A percentile compares a stretch with the other conserved stretches of the same genome.
phyloP scores from a whole-genome alignment of 1,284 basidiomycete genomes.

The Pseudomicrostroma phylloplanum region DNA sequence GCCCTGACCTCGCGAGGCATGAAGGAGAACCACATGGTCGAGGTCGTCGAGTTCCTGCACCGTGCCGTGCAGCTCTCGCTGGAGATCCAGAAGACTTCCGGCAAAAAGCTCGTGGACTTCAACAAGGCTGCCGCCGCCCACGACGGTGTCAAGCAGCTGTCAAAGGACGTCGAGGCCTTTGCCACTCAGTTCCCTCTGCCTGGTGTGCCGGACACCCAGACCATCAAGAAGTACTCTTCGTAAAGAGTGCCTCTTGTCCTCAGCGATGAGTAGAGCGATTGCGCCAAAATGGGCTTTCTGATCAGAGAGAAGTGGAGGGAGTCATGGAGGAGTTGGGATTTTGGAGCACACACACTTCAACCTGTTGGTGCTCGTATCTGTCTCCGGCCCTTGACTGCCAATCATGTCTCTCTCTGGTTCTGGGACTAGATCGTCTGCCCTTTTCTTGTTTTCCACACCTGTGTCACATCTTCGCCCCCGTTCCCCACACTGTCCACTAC shows the following conservation, averaged over 20 bases:
- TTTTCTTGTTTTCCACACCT: no score
- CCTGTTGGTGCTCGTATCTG: no score
- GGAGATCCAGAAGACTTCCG: slow-evolving; percentile 77
- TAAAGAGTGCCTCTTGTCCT: slow-evolving; percentile 11
- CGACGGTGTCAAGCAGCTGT: slow-evolving; percentile 68
- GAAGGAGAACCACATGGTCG: slow-evolving; percentile 72
- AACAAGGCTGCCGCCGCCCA: slow-evolving; percentile 68
- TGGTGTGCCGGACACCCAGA: slow-evolving; percentile 65
- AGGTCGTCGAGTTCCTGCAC: slow-evolving; percentile 71
- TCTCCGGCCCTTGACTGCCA: no score
- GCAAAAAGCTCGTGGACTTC: slow-evolving; percentile 91
- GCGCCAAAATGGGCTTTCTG: no score
- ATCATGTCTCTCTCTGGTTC: no score
- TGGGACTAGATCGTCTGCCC: no score
- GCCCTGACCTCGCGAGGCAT: slow-evolving; percentile 93
- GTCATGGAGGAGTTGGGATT: no score
- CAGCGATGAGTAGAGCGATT: no score
- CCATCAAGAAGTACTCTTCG: slow-evolving; percentile 41
- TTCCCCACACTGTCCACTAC: no score
- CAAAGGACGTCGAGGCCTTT: slow-evolving; percentile 70
- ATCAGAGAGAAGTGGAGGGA: no score
- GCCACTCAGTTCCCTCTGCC: slow-evolving; percentile 85
- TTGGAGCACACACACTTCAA: no score
- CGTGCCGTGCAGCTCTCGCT: slow-evolving; percentile 46
- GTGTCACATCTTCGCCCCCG: no score